Conservation (phyloP, 176 grass and related monocot species). For the Hordeum vulgare region DNA sequence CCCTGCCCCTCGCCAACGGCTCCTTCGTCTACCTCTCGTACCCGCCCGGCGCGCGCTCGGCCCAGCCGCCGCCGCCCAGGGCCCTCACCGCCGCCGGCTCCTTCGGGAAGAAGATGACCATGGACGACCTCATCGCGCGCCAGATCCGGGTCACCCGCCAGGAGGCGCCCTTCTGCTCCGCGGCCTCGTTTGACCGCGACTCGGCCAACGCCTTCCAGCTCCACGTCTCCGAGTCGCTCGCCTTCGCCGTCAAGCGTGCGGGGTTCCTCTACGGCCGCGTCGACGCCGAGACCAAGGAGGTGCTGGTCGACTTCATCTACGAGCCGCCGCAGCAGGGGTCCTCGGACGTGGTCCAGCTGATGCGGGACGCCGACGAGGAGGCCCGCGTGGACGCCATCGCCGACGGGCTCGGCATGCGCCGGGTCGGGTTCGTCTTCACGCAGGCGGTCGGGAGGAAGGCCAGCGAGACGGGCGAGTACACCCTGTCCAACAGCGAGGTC, state of each 20-base stretch:
- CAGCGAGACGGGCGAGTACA: constrained; percentile 75
- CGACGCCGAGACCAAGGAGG: constrained; percentile 28
- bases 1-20: constrained; percentile 56
- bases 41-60: neutral
- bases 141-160: constrained; percentile 95
- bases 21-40: constrained; percentile 66
- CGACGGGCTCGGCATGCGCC: constrained; percentile 63
- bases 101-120: constrained; percentile 91
- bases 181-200: constrained; percentile 74
- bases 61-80: constrained; percentile 2
- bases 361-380: constrained; percentile 64
- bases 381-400: constrained; percentile 72
- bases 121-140: constrained; percentile 91
- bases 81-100: constrained; percentile 51
- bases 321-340: constrained; percentile 76
- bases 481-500: constrained; percentile 78
- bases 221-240: constrained; percentile 64
- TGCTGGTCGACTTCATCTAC: constrained; percentile 90
- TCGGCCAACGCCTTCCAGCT: constrained; percentile 90
- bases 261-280: constrained; percentile 83
- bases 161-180: constrained; percentile 63
- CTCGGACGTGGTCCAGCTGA: constrained; percentile 53
- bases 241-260: constrained; percentile 77
- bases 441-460: constrained; percentile 86
- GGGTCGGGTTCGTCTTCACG: constrained; percentile 77